These are phyloP conservation scores for Neopestalotiopsis sp. DNA, from an alignment of 2,329 filamentous ascomycete genomes.

Conservation along the genomic window DNA sequence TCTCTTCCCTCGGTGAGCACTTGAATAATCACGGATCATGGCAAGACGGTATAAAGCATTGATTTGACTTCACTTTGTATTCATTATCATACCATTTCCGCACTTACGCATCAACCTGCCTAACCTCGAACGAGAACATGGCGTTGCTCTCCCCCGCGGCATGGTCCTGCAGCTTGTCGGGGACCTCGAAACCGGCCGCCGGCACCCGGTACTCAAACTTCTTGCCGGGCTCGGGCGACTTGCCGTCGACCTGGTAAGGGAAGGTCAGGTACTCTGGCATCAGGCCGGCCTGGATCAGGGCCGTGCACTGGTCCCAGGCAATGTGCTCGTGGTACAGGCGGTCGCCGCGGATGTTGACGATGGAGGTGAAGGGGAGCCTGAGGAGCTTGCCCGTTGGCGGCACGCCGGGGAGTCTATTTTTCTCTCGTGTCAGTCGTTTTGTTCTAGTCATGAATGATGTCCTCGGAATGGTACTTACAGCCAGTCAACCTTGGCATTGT, in stretches of 20 bases:
- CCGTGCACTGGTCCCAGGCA: conserved; percentile 70
- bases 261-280: conserved; percentile 70
- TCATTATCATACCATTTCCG: background rate
- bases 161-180: conserved; percentile 51
- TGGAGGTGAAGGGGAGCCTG: conserved; percentile 66
- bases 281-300: conserved; percentile 65
- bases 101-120: conserved; percentile 12
- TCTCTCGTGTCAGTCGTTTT: conserved; percentile 42
- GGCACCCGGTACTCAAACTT: conserved; percentile 65
- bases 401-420: conserved; percentile 50
- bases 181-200: conserved; percentile 61
- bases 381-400: conserved; percentile 60
- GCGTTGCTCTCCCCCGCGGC: conserved; percentile 59
- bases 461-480: conserved; percentile 54
- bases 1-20: too few relatives aligned
- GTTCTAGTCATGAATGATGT: background rate
- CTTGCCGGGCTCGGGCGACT: conserved; percentile 36
- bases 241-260: conserved; percentile 56
- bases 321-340: conserved; percentile 75
- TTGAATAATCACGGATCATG: background rate
- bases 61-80: background rate
- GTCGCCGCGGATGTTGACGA: conserved; percentile 73
- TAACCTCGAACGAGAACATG: conserved; percentile 49
- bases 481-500: conserved; percentile 70
- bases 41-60: background rate